Base-by-base conservation (phyloP, 352 stramenopile genomes). In the Nothophytophthora sp. region DNA sequence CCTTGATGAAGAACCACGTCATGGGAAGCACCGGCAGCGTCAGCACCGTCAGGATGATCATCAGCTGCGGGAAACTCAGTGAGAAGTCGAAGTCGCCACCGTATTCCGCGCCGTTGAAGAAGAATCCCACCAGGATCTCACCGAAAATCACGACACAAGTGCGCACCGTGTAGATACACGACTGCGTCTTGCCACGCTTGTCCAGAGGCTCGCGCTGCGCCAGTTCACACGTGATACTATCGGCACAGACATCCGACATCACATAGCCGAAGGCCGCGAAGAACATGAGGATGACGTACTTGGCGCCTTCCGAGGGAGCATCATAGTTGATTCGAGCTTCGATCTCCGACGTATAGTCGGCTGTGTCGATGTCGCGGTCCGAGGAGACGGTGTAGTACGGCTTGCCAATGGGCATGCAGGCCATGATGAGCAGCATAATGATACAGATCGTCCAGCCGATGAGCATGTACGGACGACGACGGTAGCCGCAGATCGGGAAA, bases 401-500 rank as follows among this genome's bases (percentile, higher is more conserved):
- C 6, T 54, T 19, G 11, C 67, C 60, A 9, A 68, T 34, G 1
- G 45, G 45, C 10, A 56, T 50, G n/a, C 37, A 42, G 4, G 54
- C 60, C 57, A 83, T 73, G 28, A 75, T 30, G n/a, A 76, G 2
- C 1, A 73, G 48, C 54, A 67, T 69, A 0, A 59, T 6, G 19
- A 67, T 39, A 32, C 51, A 76, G 20, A 73, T 42, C 8, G 32
- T 7, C 65, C 64, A 79, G 16, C 79, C 82, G 39, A 86, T 59
- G 11, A 78, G 55, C 54, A 90, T 86, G 55, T 86, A 92, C 19
- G 71, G 73, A 34, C 80, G 81, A 9, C 79, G 60, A 28, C 78
- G 80, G 29, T 77, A 77, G 16, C 79, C 82, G 46, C 67, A 78
- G 48, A 90, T 81, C n/a, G 79, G 82, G 40, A 82, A 66, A 49